Evolutionary conservation across 352 stramenopile genomes (phyloP), one percentile per base, ranked within the genome.

Genomic region (Globisporangium spiculum): DNA sequence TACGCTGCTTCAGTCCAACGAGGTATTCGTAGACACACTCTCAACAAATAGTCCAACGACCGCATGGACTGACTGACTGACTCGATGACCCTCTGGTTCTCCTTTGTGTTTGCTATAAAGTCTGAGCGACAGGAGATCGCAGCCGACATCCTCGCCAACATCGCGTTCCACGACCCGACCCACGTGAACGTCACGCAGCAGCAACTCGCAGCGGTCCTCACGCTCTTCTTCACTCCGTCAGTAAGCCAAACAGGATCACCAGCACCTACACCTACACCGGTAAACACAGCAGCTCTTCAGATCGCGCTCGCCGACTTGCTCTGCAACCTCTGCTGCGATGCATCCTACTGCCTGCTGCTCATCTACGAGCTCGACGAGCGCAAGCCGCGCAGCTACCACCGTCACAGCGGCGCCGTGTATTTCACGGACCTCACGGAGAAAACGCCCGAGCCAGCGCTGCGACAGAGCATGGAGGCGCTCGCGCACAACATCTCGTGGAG

Each of bases 401-500:
- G 65, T 22, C 81, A 90, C 64, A 90, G 81, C 36, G 83, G 85
- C 2, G 82, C 78, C 3, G 83, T 90, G 3, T 91, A 81, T 57
- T 83, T 94, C 36, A 61, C 73, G 1, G 73, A 85, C 27, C 58
- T 85, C 27, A 79, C 81, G 0, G 82, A 94, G n/a, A 56, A 68
- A 30, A 60, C 71, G 18, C 26, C 54, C 1, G 72, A 91, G 44
- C 62, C 66, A 0, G 75, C 76, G 30, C 68, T 94, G n/a, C 75
- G 78, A 16, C 73, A 78, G 63, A 92, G 81, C 57, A 88, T 94
- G 70, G 79, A 88, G 58, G 73, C 84, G 0, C 68, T 91, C 0
- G 79, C 80, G 0, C 86, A 92, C 64, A 93, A 93, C 61, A 70
- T 94, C 12, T 84, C 86, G 1, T 92, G 84, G 84, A 91, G 84